Percentiles rank a stretch among this genome's conserved stretches.
Evolutionary conservation across 2,329 filamentous ascomycete genomes (phyloP).

Genomic region (Cladosporium sp.): DNA sequence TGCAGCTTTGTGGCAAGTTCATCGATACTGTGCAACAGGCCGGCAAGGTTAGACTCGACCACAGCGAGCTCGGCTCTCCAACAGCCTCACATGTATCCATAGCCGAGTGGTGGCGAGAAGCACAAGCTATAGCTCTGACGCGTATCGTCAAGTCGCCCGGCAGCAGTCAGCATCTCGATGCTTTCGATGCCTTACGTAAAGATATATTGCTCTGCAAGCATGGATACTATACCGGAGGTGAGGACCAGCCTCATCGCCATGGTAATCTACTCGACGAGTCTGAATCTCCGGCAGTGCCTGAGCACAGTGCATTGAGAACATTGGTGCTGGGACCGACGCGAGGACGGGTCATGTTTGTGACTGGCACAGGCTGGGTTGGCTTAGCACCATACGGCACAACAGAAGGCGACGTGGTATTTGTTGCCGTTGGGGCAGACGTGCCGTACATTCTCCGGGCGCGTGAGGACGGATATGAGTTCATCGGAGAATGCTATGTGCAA

Average conservation of each 20-base stretch:
- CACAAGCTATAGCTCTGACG: slow-evolving; percentile 25
- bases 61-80: slow-evolving; percentile 2
- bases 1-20: slow-evolving; percentile 32
- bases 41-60: slow-evolving; percentile 25
- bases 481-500: slow-evolving; percentile 38
- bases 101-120: slow-evolving; percentile 30
- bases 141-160: slow-evolving; percentile 32
- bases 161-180: slow-evolving; percentile 29
- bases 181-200: slow-evolving; percentile 29
- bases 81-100: slow-evolving; percentile 22
- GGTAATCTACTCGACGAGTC: slow-evolving; percentile 31
- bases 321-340: slow-evolving; percentile 32
- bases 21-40: slow-evolving; percentile 30
- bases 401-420: slow-evolving; percentile 33
- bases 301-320: slow-evolving; percentile 29
- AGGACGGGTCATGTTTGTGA: slow-evolving; percentile 31
- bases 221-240: slow-evolving; percentile 27
- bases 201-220: slow-evolving; percentile 27
- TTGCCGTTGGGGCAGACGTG: slow-evolving; percentile 30
- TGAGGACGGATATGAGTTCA: slow-evolving; percentile 27
- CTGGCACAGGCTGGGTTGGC: slow-evolving; percentile 31
- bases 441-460: slow-evolving; percentile 29
- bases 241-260: slow-evolving; percentile 20
- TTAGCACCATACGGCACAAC: slow-evolving; percentile 30
- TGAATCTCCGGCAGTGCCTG: slow-evolving; percentile 21